Base-by-base conservation (phyloP, 148 eudicot species). In the Rhododendron griersonianum region DNA sequence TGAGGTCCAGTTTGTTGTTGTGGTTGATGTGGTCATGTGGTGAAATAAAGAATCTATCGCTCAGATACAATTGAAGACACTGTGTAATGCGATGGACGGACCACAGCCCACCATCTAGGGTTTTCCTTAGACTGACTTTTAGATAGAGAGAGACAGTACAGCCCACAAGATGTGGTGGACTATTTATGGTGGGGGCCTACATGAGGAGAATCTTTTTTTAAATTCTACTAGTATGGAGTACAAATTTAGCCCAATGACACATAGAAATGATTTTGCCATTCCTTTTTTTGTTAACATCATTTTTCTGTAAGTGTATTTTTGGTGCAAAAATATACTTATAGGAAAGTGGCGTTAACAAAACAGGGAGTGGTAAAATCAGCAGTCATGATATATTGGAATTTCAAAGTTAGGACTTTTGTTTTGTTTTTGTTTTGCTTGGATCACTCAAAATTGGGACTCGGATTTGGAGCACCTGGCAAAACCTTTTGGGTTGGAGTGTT, bases 1-100 rank as follows among this genome's bases (percentile, higher is more conserved):
- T 89, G 76, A 83, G 84, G 86, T 88, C 88, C 90, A 85, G 80
- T 78, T 86, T 50, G 41, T 39, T 65, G 83, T 47, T 41, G 53
- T 15, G 2, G 57, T 55, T 39, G 80, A 41, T 21, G 53, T 44
- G 51, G 14, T 77, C 82, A n/a, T n/a, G 33, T 47, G 4, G 13
- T 11, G 51, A 19, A 10, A 47, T 10, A 78, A 10, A 21, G 15
- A 39, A 78, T 19, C 44, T 13, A 1, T 21, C 45, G 45, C 45
- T 41, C 6, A 30, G 28, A 41, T 4, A 78, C 15, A 35, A 18
- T 55, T 55, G 28, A 2, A 83, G 11, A 63, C 47, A 35, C 41
- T 23, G 23, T 13, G 21, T 16, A 7, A 44, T 47, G 39, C 2
- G 84, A 59, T 37, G 74, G 84, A 82, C 84, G 47, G 84, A 82